phyloP scores from a whole-genome alignment of 1,139 yeast species.

The Debaryomyces singareniensis region DNA sequence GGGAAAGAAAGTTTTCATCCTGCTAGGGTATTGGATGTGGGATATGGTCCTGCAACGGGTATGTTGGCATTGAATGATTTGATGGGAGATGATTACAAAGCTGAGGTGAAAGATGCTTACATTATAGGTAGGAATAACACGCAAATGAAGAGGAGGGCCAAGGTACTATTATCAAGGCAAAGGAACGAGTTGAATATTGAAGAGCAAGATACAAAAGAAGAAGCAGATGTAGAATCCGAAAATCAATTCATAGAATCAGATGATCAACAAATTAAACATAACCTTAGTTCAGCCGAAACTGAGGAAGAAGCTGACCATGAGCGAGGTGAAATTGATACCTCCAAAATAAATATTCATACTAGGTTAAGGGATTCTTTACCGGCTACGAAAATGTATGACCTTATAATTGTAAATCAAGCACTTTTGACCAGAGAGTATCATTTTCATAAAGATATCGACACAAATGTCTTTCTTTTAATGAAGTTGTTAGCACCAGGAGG shows the following conservation, averaged over 20 bases:
- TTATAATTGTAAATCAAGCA: slow-evolving; percentile 83
- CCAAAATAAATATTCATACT: slow-evolving; percentile 47
- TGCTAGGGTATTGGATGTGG: slow-evolving; percentile 63
- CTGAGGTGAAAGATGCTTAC: slow-evolving; percentile 63
- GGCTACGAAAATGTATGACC: slow-evolving; percentile 53
- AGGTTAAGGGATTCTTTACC: slow-evolving; percentile 46
- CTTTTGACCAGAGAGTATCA: slow-evolving; percentile 52
- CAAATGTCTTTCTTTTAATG: slow-evolving; percentile 55
- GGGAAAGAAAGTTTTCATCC: slow-evolving; percentile 53
- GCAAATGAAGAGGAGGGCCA: slow-evolving; percentile 78
- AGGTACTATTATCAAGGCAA: slow-evolving; percentile 67
- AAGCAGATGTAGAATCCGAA: slow-evolving; percentile 10
- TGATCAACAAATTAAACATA: too few species aligned
- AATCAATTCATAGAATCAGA: slow-evolving; percentile 10
- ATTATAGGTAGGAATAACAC: slow-evolving; percentile 55
- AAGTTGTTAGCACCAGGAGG: slow-evolving; percentile 70
- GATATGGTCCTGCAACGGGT: slow-evolving; percentile 92
- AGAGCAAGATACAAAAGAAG: slow-evolving; percentile 10
- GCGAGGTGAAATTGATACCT: slow-evolving; percentile 59
- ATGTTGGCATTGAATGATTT: slow-evolving; percentile 82
- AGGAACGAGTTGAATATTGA: slow-evolving; percentile 36
- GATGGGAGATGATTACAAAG: slow-evolving; percentile 58
- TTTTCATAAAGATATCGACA: slow-evolving; percentile 72
- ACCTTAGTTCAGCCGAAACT: slow-evolving; percentile 13
- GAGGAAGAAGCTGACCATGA: slow-evolving; percentile 15